Base-by-base conservation (phyloP, 345 rosid species). In the Pugionium cornutum region DNA sequence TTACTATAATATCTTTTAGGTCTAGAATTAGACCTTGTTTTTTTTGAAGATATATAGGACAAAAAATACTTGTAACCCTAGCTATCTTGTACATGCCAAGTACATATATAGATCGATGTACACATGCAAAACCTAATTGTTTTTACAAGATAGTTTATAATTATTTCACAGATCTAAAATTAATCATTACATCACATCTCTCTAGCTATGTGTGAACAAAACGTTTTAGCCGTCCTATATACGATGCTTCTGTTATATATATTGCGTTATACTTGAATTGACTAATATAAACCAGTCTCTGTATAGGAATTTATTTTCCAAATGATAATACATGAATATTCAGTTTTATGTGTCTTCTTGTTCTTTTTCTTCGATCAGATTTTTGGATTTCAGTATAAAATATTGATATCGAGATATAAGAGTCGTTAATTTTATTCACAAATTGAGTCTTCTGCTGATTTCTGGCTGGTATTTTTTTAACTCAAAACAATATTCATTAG, bases 1-100 rank as follows among this genome's bases (percentile, higher is more conserved):
- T 60, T 75, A 68, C 25, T 51, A 44, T 49, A 74, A 29, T 61
- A 44, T 61, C 1, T 54, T 74, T 27, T 74, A 61, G 73, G 77
- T 46, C 9, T 67, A 64, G 26, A 51, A 28, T 43, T 58, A 46
- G 52, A 72, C 29, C 60, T 70, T 70, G 46, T 4, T 11, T 26
- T 37, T 44, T 62, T 62, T 25, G 28, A 53, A 64, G 76, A 44
- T 51, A 18, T 18, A 18, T 18, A 36, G 71, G 71, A 4, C 25
- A 58, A 0, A 18, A 48, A 65, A 64, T 36, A 57, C 49, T 58
- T 49, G 41, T 49, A 49, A 3, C 9, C 76, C 60, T 64, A 57
- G 18, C 18, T 18, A 18, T 70, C 43, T 62, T 47, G 8, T 57
- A 27, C n/a, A n/a, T 72, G 50, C 31, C 35, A 39, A 18, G 58